phyloP scores from a whole-genome alignment of 805 yeast species.

The Spencermartinsiella europaea region DNA sequence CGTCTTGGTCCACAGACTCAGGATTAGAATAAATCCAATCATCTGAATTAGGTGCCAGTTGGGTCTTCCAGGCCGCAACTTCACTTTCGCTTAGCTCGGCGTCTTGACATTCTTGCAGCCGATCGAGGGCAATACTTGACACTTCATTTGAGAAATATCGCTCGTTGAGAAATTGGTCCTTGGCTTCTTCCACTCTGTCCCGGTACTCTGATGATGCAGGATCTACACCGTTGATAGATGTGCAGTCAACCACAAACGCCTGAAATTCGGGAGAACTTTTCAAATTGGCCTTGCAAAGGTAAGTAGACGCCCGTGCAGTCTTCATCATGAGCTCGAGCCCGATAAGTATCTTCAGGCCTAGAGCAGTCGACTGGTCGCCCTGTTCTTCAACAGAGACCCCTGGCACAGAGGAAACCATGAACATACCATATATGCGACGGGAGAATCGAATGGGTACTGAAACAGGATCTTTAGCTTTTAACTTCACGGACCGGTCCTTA shows the following conservation, averaged over 20 bases:
- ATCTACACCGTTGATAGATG: too few relatives aligned
- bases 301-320: neutral
- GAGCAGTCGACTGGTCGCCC: neutral
- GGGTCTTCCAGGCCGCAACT: neutral
- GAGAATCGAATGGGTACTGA: neutral
- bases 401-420: neutral
- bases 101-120: neutral
- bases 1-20: constrained; percentile 5
- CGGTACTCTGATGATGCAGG: neutral
- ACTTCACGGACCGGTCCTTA: neutral
- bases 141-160: neutral
- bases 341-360: neutral
- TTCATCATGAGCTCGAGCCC: neutral
- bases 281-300: neutral
- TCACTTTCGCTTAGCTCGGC: neutral
- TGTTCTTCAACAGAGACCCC: neutral
- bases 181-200: neutral
- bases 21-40: constrained; percentile 21
- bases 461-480: neutral
- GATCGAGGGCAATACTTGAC: neutral
- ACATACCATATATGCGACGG: neutral
- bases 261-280: neutral
- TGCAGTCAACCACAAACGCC: neutral
- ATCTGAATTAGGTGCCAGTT: constrained; percentile 13
- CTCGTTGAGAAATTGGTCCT: neutral